phyloP scores from a whole-genome alignment of 768 basidiomycete species.

The Saitozyma podzolica region DNA sequence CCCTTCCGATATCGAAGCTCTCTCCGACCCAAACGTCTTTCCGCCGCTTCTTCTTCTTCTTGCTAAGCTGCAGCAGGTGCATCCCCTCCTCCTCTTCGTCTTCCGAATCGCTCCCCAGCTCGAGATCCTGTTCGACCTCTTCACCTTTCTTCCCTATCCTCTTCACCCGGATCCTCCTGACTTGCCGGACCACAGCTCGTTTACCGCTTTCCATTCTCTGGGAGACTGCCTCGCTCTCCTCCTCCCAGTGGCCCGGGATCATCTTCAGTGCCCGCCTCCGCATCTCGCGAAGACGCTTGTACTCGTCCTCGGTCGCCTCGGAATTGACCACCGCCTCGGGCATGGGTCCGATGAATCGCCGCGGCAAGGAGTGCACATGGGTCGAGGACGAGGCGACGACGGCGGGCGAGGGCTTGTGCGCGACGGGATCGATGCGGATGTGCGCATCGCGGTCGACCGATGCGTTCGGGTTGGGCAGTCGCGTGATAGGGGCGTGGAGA shows the following conservation, averaged over 20 bases:
- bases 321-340: slow-evolving; percentile 40
- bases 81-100: slow-evolving; percentile 11
- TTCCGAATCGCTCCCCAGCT: background rate
- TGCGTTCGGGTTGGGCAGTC: slow-evolving; percentile 5
- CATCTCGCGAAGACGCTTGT: slow-evolving; percentile 16
- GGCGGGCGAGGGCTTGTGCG: slow-evolving; percentile 24
- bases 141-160: slow-evolving; percentile 13
- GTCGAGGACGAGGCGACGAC: slow-evolving; percentile 19
- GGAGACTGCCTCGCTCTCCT: background rate
- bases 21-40: slow-evolving; percentile 48
- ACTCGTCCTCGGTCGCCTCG: slow-evolving; percentile 16
- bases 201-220: background rate
- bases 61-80: background rate
- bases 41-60: slow-evolving; percentile 26
- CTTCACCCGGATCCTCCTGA: slow-evolving; percentile 9
- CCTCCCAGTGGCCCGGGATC: background rate
- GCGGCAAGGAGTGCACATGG: slow-evolving; percentile 25
- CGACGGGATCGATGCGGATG: background rate
- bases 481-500: background rate
- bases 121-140: slow-evolving; percentile 19
- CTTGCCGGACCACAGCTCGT: background rate
- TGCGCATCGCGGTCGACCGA: background rate
- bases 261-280: slow-evolving; percentile 13
- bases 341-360: slow-evolving; percentile 46
- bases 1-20: slow-evolving; percentile 47